These are phyloP conservation scores for Fusarium temperatum DNA, from an alignment of 2,329 filamentous ascomycete species.

Conservation along the genomic window DNA sequence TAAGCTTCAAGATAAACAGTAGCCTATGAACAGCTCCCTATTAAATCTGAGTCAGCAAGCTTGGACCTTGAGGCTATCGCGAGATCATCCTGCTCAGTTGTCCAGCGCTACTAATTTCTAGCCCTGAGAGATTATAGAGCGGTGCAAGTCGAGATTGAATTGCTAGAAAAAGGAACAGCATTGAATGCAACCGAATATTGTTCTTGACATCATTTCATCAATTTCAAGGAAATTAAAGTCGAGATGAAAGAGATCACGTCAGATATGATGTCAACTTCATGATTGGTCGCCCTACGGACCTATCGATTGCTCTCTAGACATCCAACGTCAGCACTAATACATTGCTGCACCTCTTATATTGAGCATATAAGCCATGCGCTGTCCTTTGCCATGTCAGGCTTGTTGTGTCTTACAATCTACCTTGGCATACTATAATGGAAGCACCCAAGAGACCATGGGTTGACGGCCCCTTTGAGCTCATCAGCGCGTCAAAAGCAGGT, in stretches of 20 bases:
- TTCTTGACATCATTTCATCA: no score
- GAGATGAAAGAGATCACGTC: background rate
- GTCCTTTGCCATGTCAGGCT: fast-evolving
- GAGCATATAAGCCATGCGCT: background rate
- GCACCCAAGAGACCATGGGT: slow-evolving; percentile 42
- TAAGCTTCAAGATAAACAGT: background rate
- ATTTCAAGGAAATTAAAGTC: background rate
- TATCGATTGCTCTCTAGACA: background rate
- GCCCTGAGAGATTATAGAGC: fast-evolving
- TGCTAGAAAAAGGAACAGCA: fast-evolving
- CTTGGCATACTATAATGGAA: background rate
- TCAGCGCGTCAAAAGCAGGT: slow-evolving; percentile 38
- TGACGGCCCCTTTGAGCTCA: slow-evolving; percentile 47
- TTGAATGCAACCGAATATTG: fast-evolving
- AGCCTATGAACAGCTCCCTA: background rate
- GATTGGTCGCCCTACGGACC: background rate
- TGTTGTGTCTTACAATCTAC: fast-evolving
- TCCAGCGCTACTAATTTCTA: fast-evolving
- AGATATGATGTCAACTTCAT: background rate
- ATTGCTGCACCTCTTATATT: no score
- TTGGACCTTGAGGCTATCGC: background rate
- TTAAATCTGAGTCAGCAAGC: background rate
- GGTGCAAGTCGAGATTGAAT: fast-evolving
- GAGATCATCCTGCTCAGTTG: background rate
- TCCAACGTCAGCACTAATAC: slow-evolving; percentile 16